A percentile compares a stretch with the other conserved stretches of the same genome.
Conservation (phyloP, 108 stramenopile genomes). For the Nitzschia putrida region DNA sequence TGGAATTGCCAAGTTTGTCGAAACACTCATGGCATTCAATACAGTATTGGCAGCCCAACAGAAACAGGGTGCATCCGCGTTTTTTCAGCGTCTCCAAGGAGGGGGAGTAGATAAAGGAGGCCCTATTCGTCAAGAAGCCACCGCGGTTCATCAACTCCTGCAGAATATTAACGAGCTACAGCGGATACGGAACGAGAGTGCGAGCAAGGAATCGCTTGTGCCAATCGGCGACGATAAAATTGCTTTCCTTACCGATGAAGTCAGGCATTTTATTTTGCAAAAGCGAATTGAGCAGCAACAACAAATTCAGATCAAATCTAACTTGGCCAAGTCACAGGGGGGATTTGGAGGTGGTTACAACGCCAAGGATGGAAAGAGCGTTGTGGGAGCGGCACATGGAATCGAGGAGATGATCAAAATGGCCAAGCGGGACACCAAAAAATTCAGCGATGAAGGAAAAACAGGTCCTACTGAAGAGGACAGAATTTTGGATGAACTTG, state of each 20-base stretch:
- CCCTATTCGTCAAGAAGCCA: conserved; percentile 57
- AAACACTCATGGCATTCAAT: conserved; percentile 46
- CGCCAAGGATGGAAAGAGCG: conserved; percentile 42
- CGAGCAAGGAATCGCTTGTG: conserved; percentile 59
- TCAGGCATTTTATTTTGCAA: conserved; percentile 42
- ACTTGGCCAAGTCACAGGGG: conserved; percentile 53
- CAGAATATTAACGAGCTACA: conserved; percentile 37
- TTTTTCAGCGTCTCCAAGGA: conserved; percentile 50
- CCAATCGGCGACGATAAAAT: conserved; percentile 53
- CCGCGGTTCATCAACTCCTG: conserved; percentile 34
- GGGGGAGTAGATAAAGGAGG: conserved; percentile 65
- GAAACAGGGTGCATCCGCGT: conserved; percentile 28
- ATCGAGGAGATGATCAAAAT: conserved; percentile 72
- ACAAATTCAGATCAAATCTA: conserved; percentile 41
- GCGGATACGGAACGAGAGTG: conserved; percentile 42
- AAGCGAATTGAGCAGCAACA: conserved; percentile 45
- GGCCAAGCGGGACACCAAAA: conserved; percentile 36
- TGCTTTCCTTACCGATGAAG: conserved; percentile 61
- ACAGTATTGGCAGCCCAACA: conserved; percentile 55
- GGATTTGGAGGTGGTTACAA: conserved; percentile 65
- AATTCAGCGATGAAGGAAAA: conserved; percentile 36
- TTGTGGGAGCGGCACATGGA: conserved; percentile 68
- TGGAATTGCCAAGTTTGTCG: conserved; percentile 35
- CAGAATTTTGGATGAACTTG: conserved; percentile 30
- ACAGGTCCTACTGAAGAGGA: conserved; percentile 12